A percentile compares a stretch with the other conserved stretches of the same genome.
These are phyloP conservation scores for Nicotiana obtusifolia DNA, from an alignment of 257 asterid species.

Conservation along the genomic window DNA sequence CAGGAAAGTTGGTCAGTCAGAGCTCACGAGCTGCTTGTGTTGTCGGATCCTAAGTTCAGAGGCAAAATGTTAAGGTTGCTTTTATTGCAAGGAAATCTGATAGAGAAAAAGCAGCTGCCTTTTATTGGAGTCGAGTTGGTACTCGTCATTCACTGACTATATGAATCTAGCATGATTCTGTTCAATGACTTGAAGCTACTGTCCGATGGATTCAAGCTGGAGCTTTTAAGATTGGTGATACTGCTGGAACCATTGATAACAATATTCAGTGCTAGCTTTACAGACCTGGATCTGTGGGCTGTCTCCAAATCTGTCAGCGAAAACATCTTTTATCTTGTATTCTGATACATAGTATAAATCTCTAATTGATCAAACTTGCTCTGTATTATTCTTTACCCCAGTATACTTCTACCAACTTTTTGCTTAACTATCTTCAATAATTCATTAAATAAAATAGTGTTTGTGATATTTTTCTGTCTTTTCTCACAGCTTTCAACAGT, in stretches of 20 bases:
- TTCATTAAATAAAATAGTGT: background rate
- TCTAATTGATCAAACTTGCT: background rate
- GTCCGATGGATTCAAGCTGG: too few relatives aligned
- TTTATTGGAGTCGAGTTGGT: background rate
- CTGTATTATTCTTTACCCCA: background rate
- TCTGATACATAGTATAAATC: too few relatives aligned
- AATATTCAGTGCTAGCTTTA: too few relatives aligned
- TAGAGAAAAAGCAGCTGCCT: background rate
- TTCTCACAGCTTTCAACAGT: background rate
- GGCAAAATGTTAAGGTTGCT: background rate
- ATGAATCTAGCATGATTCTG: background rate
- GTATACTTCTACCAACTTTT: background rate
- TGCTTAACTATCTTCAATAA: background rate
- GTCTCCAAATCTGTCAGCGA: too few relatives aligned
- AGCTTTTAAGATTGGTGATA: too few relatives aligned
- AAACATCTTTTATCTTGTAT: too few relatives aligned
- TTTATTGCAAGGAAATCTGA: background rate
- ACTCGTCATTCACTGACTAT: background rate
- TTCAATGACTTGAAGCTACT: background rate
- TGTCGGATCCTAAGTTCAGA: background rate
- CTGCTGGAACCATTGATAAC: too few relatives aligned
- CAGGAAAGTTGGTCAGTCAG: background rate
- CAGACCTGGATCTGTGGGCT: too few relatives aligned
- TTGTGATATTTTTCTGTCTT: background rate
- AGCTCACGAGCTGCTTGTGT: constrained; percentile 13